Evolutionary conservation across 306 rosid genomes (phyloP), one percentile per base, ranked within the genome.

Genomic region (Carpinus viminea): DNA sequence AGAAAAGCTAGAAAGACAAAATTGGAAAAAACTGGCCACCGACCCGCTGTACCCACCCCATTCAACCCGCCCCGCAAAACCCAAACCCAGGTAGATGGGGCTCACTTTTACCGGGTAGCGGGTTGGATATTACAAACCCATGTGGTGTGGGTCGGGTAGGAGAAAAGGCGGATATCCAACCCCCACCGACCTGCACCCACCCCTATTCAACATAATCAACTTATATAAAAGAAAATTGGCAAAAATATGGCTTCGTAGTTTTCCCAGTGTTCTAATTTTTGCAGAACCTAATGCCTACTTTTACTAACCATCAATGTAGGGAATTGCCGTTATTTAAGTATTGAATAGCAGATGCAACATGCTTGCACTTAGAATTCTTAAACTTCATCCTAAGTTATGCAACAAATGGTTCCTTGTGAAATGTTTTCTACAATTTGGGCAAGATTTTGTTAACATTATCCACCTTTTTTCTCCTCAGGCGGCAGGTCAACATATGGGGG

Each of bases 401-500:
- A n/a, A 4, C 5, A n/a, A 26, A 5, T 16, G 26, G 12, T 15
- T 36, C 11, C 6, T 64, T 28, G 70, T 34, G 17, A 5, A 12
- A 34, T 64, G 70, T 47, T 34, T 18, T 28, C 8, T 5, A 34
- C 47, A 15, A 64, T 28, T 21, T 55, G 7, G 61, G 28, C 4
- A 55, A 55, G 6, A 0, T 1, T 38, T 36, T 48, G 38, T 21
- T 69, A 7, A 15, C 36, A 20, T 10, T 66, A 18, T 18, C 51
- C 48, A 41, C 18, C 17, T 61, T 61, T 13, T 0, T 28, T 73
- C 60, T 83, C 71, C 71, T 72, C 83, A 93, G 97, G 87, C 74
- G 21, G 97, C 94, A 78, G 91, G 85, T 75, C 81, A 84, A 84
- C 87, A 88, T 52, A 46, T 84, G 28, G 96, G 92, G 68, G n/a